A percentile compares a stretch with the other conserved stretches of the same genome.
These are phyloP conservation scores for Teratosphaeria pseudoeucalypti DNA, from an alignment of 2,329 filamentous ascomycete genomes.

Conservation along the genomic window DNA sequence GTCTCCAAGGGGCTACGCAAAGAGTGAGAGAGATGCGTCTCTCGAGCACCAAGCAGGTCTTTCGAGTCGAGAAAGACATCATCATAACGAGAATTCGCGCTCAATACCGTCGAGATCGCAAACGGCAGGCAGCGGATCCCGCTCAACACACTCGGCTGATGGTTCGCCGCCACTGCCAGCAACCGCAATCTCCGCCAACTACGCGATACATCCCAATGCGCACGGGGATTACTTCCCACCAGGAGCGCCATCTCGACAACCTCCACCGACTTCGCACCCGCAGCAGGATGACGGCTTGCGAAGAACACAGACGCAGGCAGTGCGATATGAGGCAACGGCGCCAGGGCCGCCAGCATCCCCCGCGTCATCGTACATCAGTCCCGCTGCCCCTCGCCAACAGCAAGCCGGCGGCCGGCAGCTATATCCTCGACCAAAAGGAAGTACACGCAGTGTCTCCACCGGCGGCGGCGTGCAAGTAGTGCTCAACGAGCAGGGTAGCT, in stretches of 20 bases:
- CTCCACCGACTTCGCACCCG: slow-evolving; percentile 10
- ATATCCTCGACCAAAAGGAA: slow-evolving; percentile 39
- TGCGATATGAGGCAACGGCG: slow-evolving; percentile 20
- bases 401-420: slow-evolving; percentile 4
- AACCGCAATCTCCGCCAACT: slow-evolving; percentile 6
- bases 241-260: neutral
- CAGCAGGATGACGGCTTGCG: slow-evolving; percentile 1
- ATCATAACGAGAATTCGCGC: slow-evolving; percentile 8
- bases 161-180: slow-evolving; percentile 36
- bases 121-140: slow-evolving; percentile 29
- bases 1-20: slow-evolving; percentile 4
- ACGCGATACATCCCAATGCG: slow-evolving; percentile 7
- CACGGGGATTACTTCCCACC: slow-evolving; percentile 16
- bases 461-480: slow-evolving; percentile 84
- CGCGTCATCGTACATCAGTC: slow-evolving; percentile 15
- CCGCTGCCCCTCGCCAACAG: slow-evolving; percentile 3
- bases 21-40: slow-evolving; percentile 10
- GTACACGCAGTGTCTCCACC: slow-evolving; percentile 62
- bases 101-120: slow-evolving; percentile 25
- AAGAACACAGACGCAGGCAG: slow-evolving; percentile 14
- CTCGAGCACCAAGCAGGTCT: neutral
- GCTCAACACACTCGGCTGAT: slow-evolving; percentile 37
- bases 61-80: slow-evolving; percentile 2
- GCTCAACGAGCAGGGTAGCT: slow-evolving; percentile 77
- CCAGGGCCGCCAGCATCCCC: slow-evolving; percentile 9